Conservation (phyloP, 23 red algal genomes). For the Gracilaria caudata region DNA sequence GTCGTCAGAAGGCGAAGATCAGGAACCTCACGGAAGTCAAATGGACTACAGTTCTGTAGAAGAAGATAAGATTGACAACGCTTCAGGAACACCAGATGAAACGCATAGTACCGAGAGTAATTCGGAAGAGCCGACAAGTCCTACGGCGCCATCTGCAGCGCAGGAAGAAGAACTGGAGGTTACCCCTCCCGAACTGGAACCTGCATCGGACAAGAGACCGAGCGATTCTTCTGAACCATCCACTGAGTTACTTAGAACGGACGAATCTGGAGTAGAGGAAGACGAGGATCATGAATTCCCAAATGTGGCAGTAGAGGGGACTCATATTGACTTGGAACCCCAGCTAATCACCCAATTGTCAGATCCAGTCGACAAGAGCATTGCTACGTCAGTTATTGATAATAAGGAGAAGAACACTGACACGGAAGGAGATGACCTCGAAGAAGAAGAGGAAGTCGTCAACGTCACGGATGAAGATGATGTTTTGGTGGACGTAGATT, state of each 20-base stretch:
- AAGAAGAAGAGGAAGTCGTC: conserved; percentile 65
- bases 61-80: not conserved
- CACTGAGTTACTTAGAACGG: too few species aligned
- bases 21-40: not conserved
- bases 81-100: not conserved
- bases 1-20: conserved; percentile 10
- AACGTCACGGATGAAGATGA: conserved; percentile 77
- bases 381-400: not conserved
- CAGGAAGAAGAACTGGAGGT: not conserved
- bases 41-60: conserved; percentile 12
- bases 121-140: not conserved
- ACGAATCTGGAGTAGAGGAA: conserved; percentile 3
- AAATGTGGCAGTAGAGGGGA: not conserved
- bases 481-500: conserved; percentile 59
- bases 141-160: too few species aligned
- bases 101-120: not conserved
- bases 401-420: not conserved
- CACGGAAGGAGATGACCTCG: conserved; percentile 30
- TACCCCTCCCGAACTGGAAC: not conserved
- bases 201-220: not conserved
- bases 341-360: not conserved
- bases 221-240: not conserved
- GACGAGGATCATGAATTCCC: conserved; percentile 72
- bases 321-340: not conserved
- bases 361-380: conserved; percentile 16